Evolutionary conservation across 225 moss, liverwort and hornwort species (phyloP), one percentile per base, ranked within the genome.

Genomic region (Ulota crispa): DNA sequence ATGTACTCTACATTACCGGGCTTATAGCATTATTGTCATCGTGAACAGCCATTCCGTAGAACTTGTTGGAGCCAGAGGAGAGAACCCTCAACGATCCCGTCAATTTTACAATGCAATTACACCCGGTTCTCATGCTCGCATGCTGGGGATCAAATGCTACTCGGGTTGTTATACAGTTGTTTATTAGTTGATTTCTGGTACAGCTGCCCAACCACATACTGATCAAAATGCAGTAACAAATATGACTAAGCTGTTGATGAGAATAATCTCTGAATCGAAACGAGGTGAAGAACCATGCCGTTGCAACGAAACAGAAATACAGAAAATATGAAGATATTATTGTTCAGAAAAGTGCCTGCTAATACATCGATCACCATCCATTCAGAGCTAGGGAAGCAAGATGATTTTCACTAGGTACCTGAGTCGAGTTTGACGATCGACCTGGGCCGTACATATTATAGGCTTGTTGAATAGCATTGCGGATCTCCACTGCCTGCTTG

Each of bases 401-500:
- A 30, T 65, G 20, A n/a, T 76, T 75, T 55, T 71, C 59, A 50
- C 31, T 78, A 67, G 43, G 55, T 89, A 95, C 93, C 95, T 93
- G 94, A 47, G 89, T 81, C 41, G 80, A 59, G 82, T 77, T 92
- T 50, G 94, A 78, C 39, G 50, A 82, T 80, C 94, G 89, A 78
- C 92, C 93, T 66, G 97, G 97, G 64, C 97, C 97, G 79, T 92
- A 98, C 11, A 84, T 89, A 67, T 90, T 93, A 56, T 83, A 88
- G 54, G 94, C 93, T 70, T 90, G 93, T 62, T 91, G 90, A 27
- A 98, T 93, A 80, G 95, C 94, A 83, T 77, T 70, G 41, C 90
- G 89, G 60, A 98, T 90, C 81, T 98, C 93, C n/a, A 74, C 80
- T 84, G 98, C 95, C 84, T 98, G 98, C 62, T 94, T 94, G 24